Base-by-base conservation (phyloP, 129 eudicot species). In the Helianthus tuberosus region DNA sequence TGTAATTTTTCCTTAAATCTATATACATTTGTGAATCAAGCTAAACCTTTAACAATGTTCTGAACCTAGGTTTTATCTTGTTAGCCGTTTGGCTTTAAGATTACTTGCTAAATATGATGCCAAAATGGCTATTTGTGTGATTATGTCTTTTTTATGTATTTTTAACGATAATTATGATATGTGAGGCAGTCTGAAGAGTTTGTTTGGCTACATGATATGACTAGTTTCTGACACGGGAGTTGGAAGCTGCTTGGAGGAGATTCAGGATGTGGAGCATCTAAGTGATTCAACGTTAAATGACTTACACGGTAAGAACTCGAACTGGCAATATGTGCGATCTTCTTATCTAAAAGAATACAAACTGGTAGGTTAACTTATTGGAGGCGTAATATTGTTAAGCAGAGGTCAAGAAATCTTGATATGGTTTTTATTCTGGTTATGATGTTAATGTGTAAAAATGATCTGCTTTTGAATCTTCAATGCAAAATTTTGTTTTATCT, bases 151-250 rank as follows among this genome's bases (percentile, higher is more conserved):
- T 32, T 3, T 49, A 43, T 20, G 0, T 67, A 29, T 15, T 44
- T 43, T 43, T 49, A 63, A 8, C 15, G 38, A 52, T 39, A 39
- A 63, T 54, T 53, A 66, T 66, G 66, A 48, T 25, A 73, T 38
- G 35, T 63, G 41, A 27, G 53, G 58, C 23, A 36, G 6, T 44
- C 64, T 64, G 41, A 69, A n/a, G 58, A 62, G 77, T 69, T 75
- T 55, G 55, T 51, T 68, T 74, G 50, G 36, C 76, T 29, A 55
- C 53, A 25, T 68, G 66, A 41, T 58, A 55, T 77, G 62, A 77
- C 29, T 88, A 94, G 99, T 94, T 86, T 91, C 99, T 72, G 99
- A 94, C 79, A 94, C 99, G 1, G 99, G 98, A 47, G 75, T 75
- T 62, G 97, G 97, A 67, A 90, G 96, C 86, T 77, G 77, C 70